Evolutionary conservation across 2,329 filamentous ascomycete genomes (phyloP), one percentile per base, ranked within the genome.

Genomic region (Cladosporium sp.): DNA sequence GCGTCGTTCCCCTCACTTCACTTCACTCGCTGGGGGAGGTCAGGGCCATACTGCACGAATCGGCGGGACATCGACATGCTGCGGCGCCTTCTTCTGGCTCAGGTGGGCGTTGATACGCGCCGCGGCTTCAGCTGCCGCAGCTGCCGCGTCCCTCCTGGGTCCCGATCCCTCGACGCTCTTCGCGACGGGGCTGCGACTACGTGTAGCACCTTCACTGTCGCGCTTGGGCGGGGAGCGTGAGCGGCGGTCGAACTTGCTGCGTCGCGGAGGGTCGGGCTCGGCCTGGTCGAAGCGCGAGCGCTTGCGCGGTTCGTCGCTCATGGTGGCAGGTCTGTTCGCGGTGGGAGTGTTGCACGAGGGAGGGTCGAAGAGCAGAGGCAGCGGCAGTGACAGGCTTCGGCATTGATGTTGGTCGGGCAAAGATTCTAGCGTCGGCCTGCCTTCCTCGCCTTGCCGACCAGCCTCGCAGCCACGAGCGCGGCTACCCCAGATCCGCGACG

Each of bases 281-380:
- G 84, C 93, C 71, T 95, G 89, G 68, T 97, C 92, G 72, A 97
- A 96, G 70, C 92, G 89, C 66, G 90, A 95, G 57, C 90, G 86
- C 77, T 95, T 95, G 56, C 84, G 81, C 61, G 91, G 87, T 58
- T 85, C 79, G 64, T 93, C 89, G 60, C 87, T 83, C 89, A 95
- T 90, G 57, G 42, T 51, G 44, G 19, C 35, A 14, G 34, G 34
- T 35, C 22, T 28, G 22, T 28, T 28, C 22, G 34, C 34, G 34
- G 34, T 35, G 3, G 4, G 9, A 4, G n/a, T 38, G 35, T 38
- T 38, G 35, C n/a, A 28, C 22, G 22, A 28, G 22, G 22, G 32
- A 35, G 13, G 32, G 14, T 46, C 32, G 31, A 46, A 7, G 22
- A 28, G 22, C 34, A 35, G 34, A 9, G 34, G 34, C n/a, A 35